These are phyloP conservation scores for Moesziomyces globuligerus DNA, from an alignment of 1,284 basidiomycete genomes.

Conservation along the genomic window DNA sequence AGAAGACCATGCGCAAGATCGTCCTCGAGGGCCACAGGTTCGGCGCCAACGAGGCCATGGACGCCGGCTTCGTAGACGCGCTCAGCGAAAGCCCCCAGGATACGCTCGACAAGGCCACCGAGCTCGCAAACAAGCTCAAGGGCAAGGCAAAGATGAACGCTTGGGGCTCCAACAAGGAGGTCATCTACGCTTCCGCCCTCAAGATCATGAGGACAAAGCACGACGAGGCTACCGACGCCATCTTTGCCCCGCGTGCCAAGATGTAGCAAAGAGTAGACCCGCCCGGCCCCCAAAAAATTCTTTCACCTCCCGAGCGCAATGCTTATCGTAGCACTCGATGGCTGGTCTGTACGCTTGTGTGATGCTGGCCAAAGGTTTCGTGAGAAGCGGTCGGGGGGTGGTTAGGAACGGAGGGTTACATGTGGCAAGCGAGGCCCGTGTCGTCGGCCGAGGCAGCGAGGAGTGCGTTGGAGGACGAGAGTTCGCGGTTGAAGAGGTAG, in stretches of 20 bases:
- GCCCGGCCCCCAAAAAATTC: too few relatives aligned
- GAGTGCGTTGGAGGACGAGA: not conserved
- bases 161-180: slow-evolving; percentile 71
- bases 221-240: slow-evolving; percentile 15
- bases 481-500: slow-evolving; percentile 34
- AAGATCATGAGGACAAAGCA: slow-evolving; percentile 33
- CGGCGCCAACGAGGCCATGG: slow-evolving; percentile 77
- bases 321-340: too few relatives aligned
- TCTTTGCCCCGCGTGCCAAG: slow-evolving; percentile 33
- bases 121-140: slow-evolving; percentile 68
- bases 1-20: slow-evolving; percentile 77
- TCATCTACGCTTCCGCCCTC: slow-evolving; percentile 44
- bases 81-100: slow-evolving; percentile 73
- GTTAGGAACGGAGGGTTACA: not conserved
- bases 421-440: slow-evolving; percentile 28
- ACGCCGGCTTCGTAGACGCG: slow-evolving; percentile 77
- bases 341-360: too few relatives aligned
- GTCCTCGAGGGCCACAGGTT: slow-evolving; percentile 85
- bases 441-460: slow-evolving; percentile 4
- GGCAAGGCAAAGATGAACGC: slow-evolving; percentile 69
- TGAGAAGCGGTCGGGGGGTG: too few relatives aligned
- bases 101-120: slow-evolving; percentile 71
- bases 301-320: not conserved
- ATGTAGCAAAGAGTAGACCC: too few relatives aligned
- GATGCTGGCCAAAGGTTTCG: too few relatives aligned